Evolutionary conservation across 2,329 filamentous ascomycete species (phyloP).

Genomic region (Clarireedia paspali): DNA sequence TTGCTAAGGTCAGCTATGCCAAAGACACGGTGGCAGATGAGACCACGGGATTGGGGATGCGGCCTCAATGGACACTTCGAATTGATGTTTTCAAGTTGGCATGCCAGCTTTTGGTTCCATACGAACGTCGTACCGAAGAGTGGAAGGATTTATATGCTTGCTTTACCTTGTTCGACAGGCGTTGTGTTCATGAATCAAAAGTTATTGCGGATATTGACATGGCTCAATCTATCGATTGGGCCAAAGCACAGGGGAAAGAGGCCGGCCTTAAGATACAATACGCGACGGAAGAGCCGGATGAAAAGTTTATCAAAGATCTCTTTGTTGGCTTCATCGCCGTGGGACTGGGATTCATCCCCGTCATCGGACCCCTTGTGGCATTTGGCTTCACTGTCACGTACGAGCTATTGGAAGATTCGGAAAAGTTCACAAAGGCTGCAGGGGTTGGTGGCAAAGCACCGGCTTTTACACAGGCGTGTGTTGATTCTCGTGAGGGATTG

Average conservation of each 20-base stretch:
- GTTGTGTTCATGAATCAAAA: not conserved
- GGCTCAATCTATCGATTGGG: not conserved
- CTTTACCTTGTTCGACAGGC: not conserved
- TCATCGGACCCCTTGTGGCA: not conserved
- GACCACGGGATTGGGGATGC: not conserved
- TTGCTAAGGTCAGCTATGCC: not conserved
- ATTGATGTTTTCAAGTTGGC: not conserved
- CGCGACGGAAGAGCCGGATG: not conserved
- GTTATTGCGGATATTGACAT: not conserved
- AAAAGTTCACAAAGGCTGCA: constrained; percentile 1
- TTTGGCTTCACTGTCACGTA: not conserved
- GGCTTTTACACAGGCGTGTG: not conserved
- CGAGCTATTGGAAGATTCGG: not conserved
- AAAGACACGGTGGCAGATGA: not conserved
- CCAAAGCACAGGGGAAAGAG: not conserved
- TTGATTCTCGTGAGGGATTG: not conserved
- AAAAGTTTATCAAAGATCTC: not conserved
- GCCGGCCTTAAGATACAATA: not conserved
- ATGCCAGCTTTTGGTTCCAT: not conserved
- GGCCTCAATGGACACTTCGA: constrained; percentile 1
- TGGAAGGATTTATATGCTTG: not conserved
- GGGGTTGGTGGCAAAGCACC: not conserved
- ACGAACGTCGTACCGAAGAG: not conserved
- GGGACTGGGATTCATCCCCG: not conserved
- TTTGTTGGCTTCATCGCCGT: not conserved